These are phyloP conservation scores for Fusarium longipes DNA, from an alignment of 2,329 filamentous ascomycete genomes.

Conservation along the genomic window DNA sequence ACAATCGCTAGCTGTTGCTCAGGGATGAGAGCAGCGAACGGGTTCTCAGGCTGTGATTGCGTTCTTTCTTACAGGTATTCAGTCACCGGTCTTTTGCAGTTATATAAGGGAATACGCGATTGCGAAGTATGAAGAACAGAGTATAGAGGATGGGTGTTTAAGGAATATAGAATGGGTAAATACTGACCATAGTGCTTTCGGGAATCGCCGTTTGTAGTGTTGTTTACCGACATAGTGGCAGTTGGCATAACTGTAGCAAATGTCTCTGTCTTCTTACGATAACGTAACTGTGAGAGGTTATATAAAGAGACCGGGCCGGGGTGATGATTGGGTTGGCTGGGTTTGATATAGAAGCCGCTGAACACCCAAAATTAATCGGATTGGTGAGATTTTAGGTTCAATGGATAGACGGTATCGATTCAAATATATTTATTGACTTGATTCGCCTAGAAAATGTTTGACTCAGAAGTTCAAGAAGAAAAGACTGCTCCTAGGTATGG, in stretches of 20 bases:
- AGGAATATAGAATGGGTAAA: conserved; percentile 1
- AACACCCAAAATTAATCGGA: conserved; percentile 10
- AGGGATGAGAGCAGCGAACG: conserved; percentile 85
- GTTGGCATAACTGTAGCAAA: conserved; percentile 23
- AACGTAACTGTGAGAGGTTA: conserved; percentile 13
- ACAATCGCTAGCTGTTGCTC: conserved; percentile 89
- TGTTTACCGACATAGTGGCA: conserved; percentile 43
- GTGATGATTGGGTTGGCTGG: conserved; percentile 6
- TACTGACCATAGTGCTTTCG: conserved; percentile 50
- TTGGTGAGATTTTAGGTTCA: conserved; percentile 31
- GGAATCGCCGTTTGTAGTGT: conserved; percentile 28
- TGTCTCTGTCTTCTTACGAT: conserved; percentile 8
- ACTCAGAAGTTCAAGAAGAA: conserved; percentile 28
- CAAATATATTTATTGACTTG: conserved; percentile 19
- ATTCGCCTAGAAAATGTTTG: conserved; percentile 34
- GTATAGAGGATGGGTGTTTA: not conserved
- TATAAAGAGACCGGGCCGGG: conserved; percentile 29
- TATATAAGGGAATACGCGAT: not conserved
- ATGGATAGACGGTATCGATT: conserved; percentile 20
- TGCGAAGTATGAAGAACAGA: not conserved
- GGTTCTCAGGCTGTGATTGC: conserved; percentile 85
- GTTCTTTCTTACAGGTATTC: conserved; percentile 75
- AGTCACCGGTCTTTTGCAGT: conserved; percentile 60
- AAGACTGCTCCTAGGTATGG: conserved; percentile 44
- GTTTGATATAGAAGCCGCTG: conserved; percentile 26